These are phyloP conservation scores for Inonotus hispidus DNA, from an alignment of 1,284 basidiomycete species.

Conservation along the genomic window DNA sequence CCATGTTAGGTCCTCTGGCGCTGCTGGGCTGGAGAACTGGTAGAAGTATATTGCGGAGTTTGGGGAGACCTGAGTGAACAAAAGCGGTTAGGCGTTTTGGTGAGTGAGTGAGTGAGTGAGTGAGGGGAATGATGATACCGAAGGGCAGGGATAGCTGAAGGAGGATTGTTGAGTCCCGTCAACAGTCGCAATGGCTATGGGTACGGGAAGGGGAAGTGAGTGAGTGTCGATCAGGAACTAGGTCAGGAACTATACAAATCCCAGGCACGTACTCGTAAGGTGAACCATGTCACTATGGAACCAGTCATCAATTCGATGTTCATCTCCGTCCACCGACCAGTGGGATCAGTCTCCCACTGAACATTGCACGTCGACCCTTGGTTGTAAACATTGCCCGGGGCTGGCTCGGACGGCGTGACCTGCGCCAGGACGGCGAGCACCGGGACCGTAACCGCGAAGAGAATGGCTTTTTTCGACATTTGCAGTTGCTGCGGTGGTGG, in stretches of 20 bases:
- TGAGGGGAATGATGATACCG: conserved; percentile 34
- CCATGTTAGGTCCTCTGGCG: conserved; percentile 49
- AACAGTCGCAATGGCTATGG: conserved; percentile 52
- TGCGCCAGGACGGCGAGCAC: conserved; percentile 40
- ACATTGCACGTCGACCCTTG: conserved; percentile 49
- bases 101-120: too few species aligned
- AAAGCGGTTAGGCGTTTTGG: background rate
- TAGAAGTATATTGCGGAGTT: conserved; percentile 77
- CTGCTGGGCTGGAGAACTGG: conserved; percentile 51
- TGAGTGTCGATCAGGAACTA: background rate
- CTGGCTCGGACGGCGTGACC: conserved; percentile 48
- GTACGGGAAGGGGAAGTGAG: background rate
- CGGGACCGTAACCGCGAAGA: conserved; percentile 38
- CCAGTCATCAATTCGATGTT: conserved; percentile 78
- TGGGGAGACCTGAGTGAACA: conserved; percentile 48
- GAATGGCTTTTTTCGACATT: conserved; percentile 39
- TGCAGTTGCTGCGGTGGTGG: conserved; percentile 1
- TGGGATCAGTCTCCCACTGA: conserved; percentile 50
- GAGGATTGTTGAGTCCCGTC: conserved; percentile 43
- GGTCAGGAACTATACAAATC: too few species aligned
- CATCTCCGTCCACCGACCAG: conserved; percentile 59
- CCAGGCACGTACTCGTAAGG: conserved; percentile 49
- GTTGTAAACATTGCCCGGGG: conserved; percentile 50
- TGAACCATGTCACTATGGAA: conserved; percentile 60
- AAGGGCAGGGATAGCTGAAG: conserved; percentile 63